These are phyloP conservation scores for Ophiostoma angusticollis DNA, from an alignment of 2,329 filamentous ascomycete genomes.

Conservation along the genomic window DNA sequence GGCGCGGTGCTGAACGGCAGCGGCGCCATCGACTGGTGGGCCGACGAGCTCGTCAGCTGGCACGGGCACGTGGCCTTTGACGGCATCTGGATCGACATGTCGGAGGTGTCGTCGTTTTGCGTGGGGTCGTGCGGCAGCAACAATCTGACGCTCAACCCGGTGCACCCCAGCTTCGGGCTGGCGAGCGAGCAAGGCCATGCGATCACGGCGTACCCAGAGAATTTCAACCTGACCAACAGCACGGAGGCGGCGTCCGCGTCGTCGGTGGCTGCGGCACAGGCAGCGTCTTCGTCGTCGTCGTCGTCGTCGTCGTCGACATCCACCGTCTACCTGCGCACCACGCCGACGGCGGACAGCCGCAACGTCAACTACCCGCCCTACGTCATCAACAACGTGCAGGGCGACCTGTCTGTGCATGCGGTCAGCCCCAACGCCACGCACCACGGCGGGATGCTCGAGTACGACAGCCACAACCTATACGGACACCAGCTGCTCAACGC, in stretches of 20 bases:
- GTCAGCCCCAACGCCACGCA: constrained; percentile 69
- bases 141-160: constrained; percentile 53
- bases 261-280: constrained; percentile 30
- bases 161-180: constrained; percentile 51
- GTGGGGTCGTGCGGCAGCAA: constrained; percentile 58
- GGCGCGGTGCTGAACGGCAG: constrained; percentile 47
- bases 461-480: constrained; percentile 71
- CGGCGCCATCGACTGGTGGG: constrained; percentile 51
- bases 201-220: constrained; percentile 52
- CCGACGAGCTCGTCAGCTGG: constrained; percentile 31
- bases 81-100: constrained; percentile 47
- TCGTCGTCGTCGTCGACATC: constrained; percentile 16
- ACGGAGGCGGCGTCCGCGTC: constrained; percentile 52
- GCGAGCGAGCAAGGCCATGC: constrained; percentile 51
- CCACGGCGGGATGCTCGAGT: constrained; percentile 57
- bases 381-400: constrained; percentile 59
- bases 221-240: constrained; percentile 54
- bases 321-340: constrained; percentile 41
- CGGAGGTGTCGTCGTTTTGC: constrained; percentile 34
- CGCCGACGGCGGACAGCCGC: constrained; percentile 48
- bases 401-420: constrained; percentile 59
- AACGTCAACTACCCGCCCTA: constrained; percentile 66
- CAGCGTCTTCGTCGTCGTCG: constrained; percentile 12
- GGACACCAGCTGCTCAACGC: constrained; percentile 65
- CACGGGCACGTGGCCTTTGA: constrained; percentile 32